Evolutionary conservation across 164 flowering plant genomes (phyloP).

Genomic region (Chimonanthus salicifolius): DNA sequence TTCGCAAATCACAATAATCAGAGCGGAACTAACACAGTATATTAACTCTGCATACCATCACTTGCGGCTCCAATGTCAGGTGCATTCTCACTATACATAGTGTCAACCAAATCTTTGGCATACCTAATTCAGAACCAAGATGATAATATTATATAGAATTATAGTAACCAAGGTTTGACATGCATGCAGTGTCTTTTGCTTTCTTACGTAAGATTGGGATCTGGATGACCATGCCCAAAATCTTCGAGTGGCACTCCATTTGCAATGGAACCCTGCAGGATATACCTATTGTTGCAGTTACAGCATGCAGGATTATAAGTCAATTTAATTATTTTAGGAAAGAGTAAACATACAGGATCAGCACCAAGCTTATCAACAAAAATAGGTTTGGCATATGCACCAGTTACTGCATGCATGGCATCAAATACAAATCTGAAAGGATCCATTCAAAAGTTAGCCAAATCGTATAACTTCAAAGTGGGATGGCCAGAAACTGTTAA

Average conservation of each 20-base stretch:
- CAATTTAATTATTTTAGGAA: neutral
- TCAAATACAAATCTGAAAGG: constrained; percentile 82
- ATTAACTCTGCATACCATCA: constrained; percentile 57
- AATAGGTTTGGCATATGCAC: constrained; percentile 97
- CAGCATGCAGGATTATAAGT: neutral
- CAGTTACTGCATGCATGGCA: constrained; percentile 99
- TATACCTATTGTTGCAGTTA: constrained; percentile 13
- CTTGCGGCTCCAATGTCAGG: constrained; percentile 99
- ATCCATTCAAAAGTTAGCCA: neutral
- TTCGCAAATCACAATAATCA: no score
- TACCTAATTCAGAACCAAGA: constrained; percentile 43
- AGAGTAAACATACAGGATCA: constrained; percentile 44
- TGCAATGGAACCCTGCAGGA: constrained; percentile 67
- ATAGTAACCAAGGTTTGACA: neutral
- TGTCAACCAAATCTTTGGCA: constrained; percentile 88
- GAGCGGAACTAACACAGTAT: no score
- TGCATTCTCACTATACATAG: constrained; percentile 71
- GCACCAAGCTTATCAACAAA: constrained; percentile 91
- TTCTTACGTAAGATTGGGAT: constrained; percentile 97
- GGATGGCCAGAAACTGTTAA: neutral
- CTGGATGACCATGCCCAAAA: constrained; percentile 99
- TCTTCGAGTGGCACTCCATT: constrained; percentile 96
- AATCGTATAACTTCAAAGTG: neutral
- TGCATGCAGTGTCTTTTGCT: neutral
- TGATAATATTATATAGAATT: neutral